Evolutionary conservation across 164 flowering plant genomes (phyloP).

Genomic region (Liquidambar formosana): DNA sequence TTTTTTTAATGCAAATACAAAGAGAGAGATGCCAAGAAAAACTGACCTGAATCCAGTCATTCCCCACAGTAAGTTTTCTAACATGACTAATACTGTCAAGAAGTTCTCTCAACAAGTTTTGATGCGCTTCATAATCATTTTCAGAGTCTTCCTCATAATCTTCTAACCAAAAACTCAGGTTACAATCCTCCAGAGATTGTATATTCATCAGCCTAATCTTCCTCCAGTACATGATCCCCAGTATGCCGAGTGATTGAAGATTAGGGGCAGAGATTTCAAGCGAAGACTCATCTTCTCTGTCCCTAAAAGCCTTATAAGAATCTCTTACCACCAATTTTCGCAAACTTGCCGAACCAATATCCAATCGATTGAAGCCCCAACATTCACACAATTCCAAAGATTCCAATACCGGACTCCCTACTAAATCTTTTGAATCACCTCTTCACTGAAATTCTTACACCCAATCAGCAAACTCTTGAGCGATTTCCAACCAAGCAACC

Average conservation of each 20-base stretch:
- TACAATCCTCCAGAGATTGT: background rate
- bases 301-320: too few relatives aligned
- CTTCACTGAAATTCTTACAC: background rate
- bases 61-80: too few relatives aligned
- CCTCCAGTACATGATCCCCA: too few relatives aligned
- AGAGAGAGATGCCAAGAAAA: background rate
- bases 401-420: background rate
- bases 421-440: background rate
- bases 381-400: background rate
- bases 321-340: background rate
- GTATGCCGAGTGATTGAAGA: too few relatives aligned
- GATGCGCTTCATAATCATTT: background rate
- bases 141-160: too few relatives aligned
- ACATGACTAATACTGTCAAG: background rate
- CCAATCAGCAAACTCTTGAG: background rate
- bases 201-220: background rate
- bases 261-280: too few relatives aligned
- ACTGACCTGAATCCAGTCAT: too few relatives aligned
- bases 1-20: too few relatives aligned
- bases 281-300: too few relatives aligned
- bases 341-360: background rate
- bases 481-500: background rate
- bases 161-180: background rate
- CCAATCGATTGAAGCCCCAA: background rate
- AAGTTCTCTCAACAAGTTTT: background rate